Conservation (phyloP, 192 early-diverging fungal species). For the Funneliformis mosseae region DNA sequence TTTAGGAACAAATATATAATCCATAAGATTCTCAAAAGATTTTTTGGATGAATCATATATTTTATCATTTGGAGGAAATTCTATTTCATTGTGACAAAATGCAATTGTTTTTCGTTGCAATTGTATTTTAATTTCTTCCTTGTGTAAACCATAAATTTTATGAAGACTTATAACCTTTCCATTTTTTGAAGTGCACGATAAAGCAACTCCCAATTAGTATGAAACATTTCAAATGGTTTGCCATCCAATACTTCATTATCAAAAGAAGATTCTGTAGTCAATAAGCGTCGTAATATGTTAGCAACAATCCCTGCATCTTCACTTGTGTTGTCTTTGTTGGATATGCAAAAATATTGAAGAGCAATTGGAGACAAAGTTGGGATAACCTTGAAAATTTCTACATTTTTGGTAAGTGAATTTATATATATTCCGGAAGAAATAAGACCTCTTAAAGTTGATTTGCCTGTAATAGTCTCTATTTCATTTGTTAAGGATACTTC, state of each 20-base stretch:
- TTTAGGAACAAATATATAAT: slow-evolving; percentile 13
- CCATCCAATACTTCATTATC: not conserved
- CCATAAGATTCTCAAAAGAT: not conserved
- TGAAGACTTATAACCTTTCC: slow-evolving; percentile 5
- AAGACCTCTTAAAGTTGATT: not conserved
- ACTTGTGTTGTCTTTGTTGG: not conserved
- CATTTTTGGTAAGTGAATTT: not conserved
- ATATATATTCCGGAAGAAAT: slow-evolving; percentile 1
- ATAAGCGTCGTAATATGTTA: slow-evolving; percentile 6
- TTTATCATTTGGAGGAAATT: slow-evolving; percentile 7
- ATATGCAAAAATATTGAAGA: slow-evolving; percentile 5
- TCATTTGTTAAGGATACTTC: not conserved
- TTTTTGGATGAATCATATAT: not conserved
- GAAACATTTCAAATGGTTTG: not conserved
- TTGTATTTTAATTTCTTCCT: not conserved
- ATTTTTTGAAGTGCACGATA: slow-evolving; percentile 5
- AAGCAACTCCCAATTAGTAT: slow-evolving; percentile 8
- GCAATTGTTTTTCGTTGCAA: not conserved
- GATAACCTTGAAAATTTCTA: not conserved
- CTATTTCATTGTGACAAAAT: not conserved
- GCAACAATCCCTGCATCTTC: not conserved
- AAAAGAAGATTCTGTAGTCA: slow-evolving; percentile 13
- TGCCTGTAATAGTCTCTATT: not conserved
- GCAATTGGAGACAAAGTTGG: not conserved
- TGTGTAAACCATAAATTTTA: not conserved